Base-by-base conservation (phyloP, 2,329 filamentous ascomycete species). In the Exophiala sp. region DNA sequence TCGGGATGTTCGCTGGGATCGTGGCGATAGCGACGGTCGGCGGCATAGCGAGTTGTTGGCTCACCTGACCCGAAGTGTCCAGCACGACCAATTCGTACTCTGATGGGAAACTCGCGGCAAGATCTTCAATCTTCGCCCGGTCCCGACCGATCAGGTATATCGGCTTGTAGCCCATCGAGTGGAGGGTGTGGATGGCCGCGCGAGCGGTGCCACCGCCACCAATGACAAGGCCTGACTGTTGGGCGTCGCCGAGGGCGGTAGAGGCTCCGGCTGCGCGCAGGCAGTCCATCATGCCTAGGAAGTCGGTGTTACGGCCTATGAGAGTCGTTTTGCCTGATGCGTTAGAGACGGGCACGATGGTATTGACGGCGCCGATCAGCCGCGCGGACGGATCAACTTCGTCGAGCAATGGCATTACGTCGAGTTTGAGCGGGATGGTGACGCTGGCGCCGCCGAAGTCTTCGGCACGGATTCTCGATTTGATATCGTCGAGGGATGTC, bases 371-470 rank as follows among this genome's bases (percentile, higher is more conserved):
- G 18, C 94, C 94, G 58, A 99, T 96, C 29, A 83, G 77, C 60
- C 82, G 81, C 11, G 91, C 92, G 50, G 94, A 86, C 29, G 86
- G 81, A 0, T 90, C 86, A 54, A 96, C 78, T 49, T 86, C 83
- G 67, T 97, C 91, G 11, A 99, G 76, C 4, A 92, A 72, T 0
- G 82, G 78, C 74, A 95, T 90, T 54, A 97, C 84, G 63, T 95
- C 89, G 29, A 94, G 77, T 74, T 99, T 99, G 50, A 99, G 78
- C 1, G 94, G 94, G 47, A 99, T 97, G 0, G 94, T 99, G 42
- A 99, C 90, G 2, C 91, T 96, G 2, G 89, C 92, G 54, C 94
- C 94, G 6, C 94, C 94, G 67, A 99, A 99, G 62, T 87, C 78
- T 1, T 85, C 75, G 1, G 83, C 74, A 6, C 81, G 82, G 55